Percentiles rank a stretch among this genome's conserved stretches.
Conservation (phyloP, 1,284 basidiomycete species). For the Puccinia coronata region DNA sequence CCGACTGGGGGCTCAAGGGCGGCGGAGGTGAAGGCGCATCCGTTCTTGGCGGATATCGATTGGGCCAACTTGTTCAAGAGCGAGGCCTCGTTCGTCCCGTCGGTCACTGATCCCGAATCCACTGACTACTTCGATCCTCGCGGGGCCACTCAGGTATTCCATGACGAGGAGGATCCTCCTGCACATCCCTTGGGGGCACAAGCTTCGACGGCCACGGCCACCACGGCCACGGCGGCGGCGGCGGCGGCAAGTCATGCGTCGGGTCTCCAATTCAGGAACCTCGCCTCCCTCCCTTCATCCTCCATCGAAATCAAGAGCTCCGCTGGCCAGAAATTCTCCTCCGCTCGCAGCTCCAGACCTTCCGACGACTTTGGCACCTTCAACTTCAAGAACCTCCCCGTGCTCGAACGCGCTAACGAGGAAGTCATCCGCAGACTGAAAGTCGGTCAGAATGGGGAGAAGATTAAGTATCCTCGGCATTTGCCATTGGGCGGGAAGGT, state of each 20-base stretch:
- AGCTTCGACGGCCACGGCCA: conserved; percentile 50
- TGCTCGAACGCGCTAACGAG: conserved; percentile 97
- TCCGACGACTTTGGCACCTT: conserved; percentile 95
- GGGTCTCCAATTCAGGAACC: neutral
- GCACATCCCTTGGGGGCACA: conserved; percentile 56
- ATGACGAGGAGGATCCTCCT: conserved; percentile 73
- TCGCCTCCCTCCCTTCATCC: neutral
- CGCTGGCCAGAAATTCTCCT: conserved; percentile 51
- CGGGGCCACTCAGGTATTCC: conserved; percentile 84
- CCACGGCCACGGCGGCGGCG: neutral
- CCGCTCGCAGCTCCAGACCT: conserved; percentile 57
- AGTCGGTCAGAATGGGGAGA: conserved; percentile 58
- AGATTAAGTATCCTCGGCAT: conserved; percentile 36
- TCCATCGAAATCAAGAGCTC: conserved; percentile 22
- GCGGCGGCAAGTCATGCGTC: neutral
- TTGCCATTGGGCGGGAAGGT: conserved; percentile 40
- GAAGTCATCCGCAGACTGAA: conserved; percentile 90
- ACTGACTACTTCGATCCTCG: conserved; percentile 99
- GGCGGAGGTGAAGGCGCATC: conserved; percentile 87
- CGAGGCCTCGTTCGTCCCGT: conserved; percentile 93
- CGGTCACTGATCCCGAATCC: conserved; percentile 90
- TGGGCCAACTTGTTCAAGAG: conserved; percentile 87
- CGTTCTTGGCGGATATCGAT: conserved; percentile 85
- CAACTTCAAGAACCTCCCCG: conserved; percentile 94
- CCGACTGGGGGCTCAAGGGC: conserved; percentile 82